Evolutionary conservation across 768 basidiomycete species (phyloP).

Genomic region (Rhizopogon vesiculosus): DNA sequence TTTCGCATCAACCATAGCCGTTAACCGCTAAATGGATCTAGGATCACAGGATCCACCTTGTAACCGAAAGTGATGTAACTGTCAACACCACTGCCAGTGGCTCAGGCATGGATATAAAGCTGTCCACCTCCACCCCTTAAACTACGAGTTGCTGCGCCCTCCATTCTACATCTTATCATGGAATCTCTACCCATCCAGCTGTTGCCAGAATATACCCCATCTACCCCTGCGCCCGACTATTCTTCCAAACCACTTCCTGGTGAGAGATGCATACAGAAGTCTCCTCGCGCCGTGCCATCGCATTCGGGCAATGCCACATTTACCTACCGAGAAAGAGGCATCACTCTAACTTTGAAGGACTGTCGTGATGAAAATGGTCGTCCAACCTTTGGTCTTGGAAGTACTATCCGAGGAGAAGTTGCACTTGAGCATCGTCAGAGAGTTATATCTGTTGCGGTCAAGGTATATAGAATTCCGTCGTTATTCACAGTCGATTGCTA

Average conservation of each 20-base stretch:
- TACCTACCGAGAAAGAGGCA: slow-evolving; percentile 25
- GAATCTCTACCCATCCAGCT: slow-evolving; percentile 4
- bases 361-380: slow-evolving; percentile 26
- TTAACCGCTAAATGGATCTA: neutral
- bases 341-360: slow-evolving; percentile 24
- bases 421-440: slow-evolving; percentile 19
- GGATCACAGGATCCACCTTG: neutral
- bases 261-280: slow-evolving; percentile 50
- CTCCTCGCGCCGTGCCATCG: slow-evolving; percentile 21
- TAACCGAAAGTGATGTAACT: neutral
- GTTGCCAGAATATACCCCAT: slow-evolving; percentile 52
- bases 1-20: neutral
- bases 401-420: slow-evolving; percentile 25
- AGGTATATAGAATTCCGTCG: slow-evolving; percentile 13
- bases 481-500: neutral
- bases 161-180: neutral
- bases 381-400: slow-evolving; percentile 26
- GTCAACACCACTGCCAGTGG: neutral
- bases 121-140: neutral
- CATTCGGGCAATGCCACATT: slow-evolving; percentile 19
- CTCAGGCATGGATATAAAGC: neutral
- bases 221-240: slow-evolving; percentile 52
- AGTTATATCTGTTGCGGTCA: slow-evolving; percentile 21
- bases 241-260: slow-evolving; percentile 47
- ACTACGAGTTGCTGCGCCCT: neutral